phyloP scores from a whole-genome alignment of 495 filamentous ascomycete genomes.

The Penicillium bovifimosum region DNA sequence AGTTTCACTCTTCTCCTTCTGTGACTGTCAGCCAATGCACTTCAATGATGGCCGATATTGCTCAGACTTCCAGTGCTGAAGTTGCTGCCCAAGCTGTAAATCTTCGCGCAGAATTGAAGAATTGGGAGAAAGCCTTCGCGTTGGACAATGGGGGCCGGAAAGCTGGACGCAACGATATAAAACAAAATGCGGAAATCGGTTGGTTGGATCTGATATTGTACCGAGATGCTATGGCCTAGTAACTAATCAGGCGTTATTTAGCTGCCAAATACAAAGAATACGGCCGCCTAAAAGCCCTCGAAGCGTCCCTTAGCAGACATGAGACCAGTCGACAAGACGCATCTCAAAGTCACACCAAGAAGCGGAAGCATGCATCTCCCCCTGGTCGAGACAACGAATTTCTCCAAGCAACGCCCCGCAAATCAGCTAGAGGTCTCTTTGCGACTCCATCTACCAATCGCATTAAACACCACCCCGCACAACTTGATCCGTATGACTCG shows the following conservation, averaged over 20 bases:
- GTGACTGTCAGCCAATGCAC: neutral
- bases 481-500: conserved; percentile 52
- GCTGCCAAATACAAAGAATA: conserved; percentile 92
- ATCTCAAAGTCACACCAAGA: conserved; percentile 29
- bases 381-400: conserved; percentile 19
- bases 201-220: conserved; percentile 10
- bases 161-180: conserved; percentile 80
- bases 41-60: conserved; percentile 33
- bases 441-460: conserved; percentile 45
- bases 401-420: conserved; percentile 27
- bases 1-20: no score
- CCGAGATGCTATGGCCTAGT: neutral
- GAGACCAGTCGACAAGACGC: conserved; percentile 25
- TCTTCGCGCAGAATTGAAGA: conserved; percentile 72
- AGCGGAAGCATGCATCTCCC: conserved; percentile 36
- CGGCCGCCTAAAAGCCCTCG: conserved; percentile 60
- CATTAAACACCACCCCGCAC: conserved; percentile 37
- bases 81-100: conserved; percentile 22
- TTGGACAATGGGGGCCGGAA: conserved; percentile 64
- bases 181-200: conserved; percentile 78
- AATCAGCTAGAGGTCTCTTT: conserved; percentile 30
- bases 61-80: conserved; percentile 21
- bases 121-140: conserved; percentile 79
- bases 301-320: conserved; percentile 26
- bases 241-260: conserved; percentile 23